A percentile compares a stretch with the other conserved stretches of the same genome.
phyloP scores from a whole-genome alignment of 176 grass and related monocot genomes.

The Oryza coarctata region DNA sequence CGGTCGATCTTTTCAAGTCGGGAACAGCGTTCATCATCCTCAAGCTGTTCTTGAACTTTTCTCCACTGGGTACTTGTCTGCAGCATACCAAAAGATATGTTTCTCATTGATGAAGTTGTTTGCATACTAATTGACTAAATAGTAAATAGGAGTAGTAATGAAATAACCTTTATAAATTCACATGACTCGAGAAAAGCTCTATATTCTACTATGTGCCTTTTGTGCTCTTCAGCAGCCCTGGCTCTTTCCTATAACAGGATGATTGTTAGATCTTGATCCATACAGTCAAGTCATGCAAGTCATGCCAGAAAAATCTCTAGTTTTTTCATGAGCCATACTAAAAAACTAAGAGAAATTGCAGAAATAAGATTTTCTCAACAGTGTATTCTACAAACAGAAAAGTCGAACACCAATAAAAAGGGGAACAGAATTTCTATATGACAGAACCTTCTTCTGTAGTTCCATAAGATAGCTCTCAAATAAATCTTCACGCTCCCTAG shows the following conservation, averaged over 20 bases:
- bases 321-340: not conserved
- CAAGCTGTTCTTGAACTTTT: conserved; percentile 88
- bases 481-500: conserved; percentile 91
- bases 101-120: not conserved
- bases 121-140: conserved; percentile 16
- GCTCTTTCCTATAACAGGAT: conserved; percentile 72
- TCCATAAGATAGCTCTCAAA: conserved; percentile 92
- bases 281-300: not conserved
- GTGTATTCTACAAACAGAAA: not conserved
- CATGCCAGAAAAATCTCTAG: not conserved
- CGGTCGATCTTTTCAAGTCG: conserved; percentile 93
- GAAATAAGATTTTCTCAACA: not conserved
- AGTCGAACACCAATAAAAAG: not conserved
- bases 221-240: conserved; percentile 81
- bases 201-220: conserved; percentile 72
- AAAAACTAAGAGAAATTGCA: conserved; percentile 4
- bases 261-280: conserved; percentile 15
- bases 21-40: conserved; percentile 82
- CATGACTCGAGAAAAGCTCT: conserved; percentile 90
- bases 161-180: conserved; percentile 91
- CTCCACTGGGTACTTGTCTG: conserved; percentile 85
- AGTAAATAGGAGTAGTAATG: conserved; percentile 18
- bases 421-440: not conserved
- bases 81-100: conserved; percentile 14
- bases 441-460: conserved; percentile 90